Evolutionary conservation across 2,329 filamentous ascomycete genomes (phyloP).

Genomic region (Aspergillus vadensis): DNA sequence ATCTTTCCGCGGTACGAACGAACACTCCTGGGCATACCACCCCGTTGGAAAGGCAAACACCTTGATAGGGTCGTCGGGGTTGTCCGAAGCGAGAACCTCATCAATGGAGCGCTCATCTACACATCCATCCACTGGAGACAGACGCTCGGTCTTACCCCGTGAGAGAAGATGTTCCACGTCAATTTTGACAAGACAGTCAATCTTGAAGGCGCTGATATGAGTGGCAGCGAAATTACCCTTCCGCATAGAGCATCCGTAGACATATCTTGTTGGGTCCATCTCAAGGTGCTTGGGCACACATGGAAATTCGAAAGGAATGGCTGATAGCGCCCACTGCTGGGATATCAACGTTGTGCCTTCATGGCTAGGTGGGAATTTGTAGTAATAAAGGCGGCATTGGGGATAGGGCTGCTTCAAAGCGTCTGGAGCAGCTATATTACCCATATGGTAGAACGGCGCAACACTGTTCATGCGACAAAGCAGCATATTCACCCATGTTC

Average conservation of each 20-base stretch:
- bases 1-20: constrained; percentile 58
- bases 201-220: constrained; percentile 7
- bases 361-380: constrained; percentile 52
- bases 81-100: constrained; percentile 53
- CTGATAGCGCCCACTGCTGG: constrained; percentile 65
- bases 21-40: constrained; percentile 67
- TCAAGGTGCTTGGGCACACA: constrained; percentile 56
- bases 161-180: constrained; percentile 35
- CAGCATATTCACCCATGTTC: constrained; percentile 60
- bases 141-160: constrained; percentile 51
- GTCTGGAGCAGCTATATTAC: constrained; percentile 61
- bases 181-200: constrained; percentile 17
- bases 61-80: constrained; percentile 59
- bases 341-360: constrained; percentile 45
- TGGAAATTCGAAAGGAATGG: constrained; percentile 70
- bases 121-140: constrained; percentile 59
- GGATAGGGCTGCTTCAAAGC: constrained; percentile 54
- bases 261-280: constrained; percentile 61
- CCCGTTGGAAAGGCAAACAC: constrained; percentile 63
- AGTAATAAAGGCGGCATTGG: constrained; percentile 67
- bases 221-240: constrained; percentile 13
- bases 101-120: constrained; percentile 60
- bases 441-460: constrained; percentile 65
- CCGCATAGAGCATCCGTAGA: constrained; percentile 67
- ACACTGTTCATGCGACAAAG: constrained; percentile 68